A percentile compares a stretch with the other conserved stretches of the same genome.
These are phyloP conservation scores for Exsudoporus frostii DNA, from an alignment of 768 basidiomycete genomes.

Conservation along the genomic window DNA sequence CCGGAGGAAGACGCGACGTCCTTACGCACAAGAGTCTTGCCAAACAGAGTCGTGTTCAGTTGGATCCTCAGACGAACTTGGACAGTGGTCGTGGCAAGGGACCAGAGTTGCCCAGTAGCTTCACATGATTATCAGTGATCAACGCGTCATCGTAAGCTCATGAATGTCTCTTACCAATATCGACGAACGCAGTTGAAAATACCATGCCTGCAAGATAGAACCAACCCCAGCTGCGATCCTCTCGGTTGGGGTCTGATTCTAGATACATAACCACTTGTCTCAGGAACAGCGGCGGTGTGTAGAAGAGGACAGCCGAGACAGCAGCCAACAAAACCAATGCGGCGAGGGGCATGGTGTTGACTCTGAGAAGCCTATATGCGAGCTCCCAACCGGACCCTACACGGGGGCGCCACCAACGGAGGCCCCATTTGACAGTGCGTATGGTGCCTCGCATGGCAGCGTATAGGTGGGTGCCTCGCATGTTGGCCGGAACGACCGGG, in stretches of 20 bases:
- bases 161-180: conserved; percentile 37
- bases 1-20: conserved; percentile 69
- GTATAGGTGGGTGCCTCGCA: conserved; percentile 68
- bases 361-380: conserved; percentile 55
- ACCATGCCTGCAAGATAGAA: conserved; percentile 58
- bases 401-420: conserved; percentile 57
- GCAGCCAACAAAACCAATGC: conserved; percentile 50
- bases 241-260: conserved; percentile 56
- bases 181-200: conserved; percentile 39
- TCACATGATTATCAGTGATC: conserved; percentile 10
- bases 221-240: conserved; percentile 70
- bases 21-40: conserved; percentile 84
- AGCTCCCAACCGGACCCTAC: conserved; percentile 65
- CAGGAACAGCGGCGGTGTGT: conserved; percentile 61
- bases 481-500: conserved; percentile 70
- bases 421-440: conserved; percentile 45
- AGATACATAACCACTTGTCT: conserved; percentile 59
- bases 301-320: conserved; percentile 60
- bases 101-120: conserved; percentile 74
- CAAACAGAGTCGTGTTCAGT: conserved; percentile 80
- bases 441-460: conserved; percentile 59
- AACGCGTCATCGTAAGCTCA: neutral
- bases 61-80: conserved; percentile 72
- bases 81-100: conserved; percentile 61
- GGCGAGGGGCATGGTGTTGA: conserved; percentile 46